Percentiles rank a stretch among this genome's conserved stretches.
Conservation (phyloP, 1,284 basidiomycete genomes). For the Trichosporon faecale region DNA sequence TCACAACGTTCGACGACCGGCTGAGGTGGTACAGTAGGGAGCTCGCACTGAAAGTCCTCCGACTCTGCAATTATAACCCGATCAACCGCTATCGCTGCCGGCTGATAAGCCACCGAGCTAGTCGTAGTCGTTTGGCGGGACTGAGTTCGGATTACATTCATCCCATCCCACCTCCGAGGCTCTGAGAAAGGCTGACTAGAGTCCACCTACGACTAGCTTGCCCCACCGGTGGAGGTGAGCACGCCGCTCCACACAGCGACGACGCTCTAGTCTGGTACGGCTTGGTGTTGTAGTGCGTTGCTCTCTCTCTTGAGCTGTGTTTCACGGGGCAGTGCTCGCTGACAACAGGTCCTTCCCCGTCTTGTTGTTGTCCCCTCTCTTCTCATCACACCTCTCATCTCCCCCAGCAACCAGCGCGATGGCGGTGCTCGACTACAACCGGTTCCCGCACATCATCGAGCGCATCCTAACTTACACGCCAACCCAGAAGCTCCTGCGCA, state of each 20-base stretch:
- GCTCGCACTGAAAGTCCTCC: too few species aligned
- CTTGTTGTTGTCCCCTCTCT: neutral
- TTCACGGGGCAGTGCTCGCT: neutral
- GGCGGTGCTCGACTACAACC: neutral
- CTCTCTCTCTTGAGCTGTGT: neutral
- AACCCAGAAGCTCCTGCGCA: neutral
- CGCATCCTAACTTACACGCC: neutral
- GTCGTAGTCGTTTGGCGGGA: too few species aligned
- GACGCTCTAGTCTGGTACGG: neutral
- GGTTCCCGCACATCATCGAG: neutral
- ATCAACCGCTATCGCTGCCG: too few species aligned
- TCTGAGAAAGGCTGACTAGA: neutral
- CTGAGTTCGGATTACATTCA: neutral
- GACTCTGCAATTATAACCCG: too few species aligned
- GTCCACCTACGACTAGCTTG: too few species aligned
- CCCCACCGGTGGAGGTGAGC: neutral
- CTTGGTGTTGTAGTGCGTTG: neutral
- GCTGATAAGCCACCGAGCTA: too few species aligned
- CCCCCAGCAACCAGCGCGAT: neutral
- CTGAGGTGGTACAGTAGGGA: too few species aligned
- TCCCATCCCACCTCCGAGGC: too few species aligned
- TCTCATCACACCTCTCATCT: neutral
- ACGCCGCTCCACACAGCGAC: neutral
- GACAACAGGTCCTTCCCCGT: neutral
- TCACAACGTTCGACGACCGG: too few species aligned